Evolutionary conservation across 768 basidiomycete genomes (phyloP), one percentile per base, ranked within the genome.

Genomic region (Gelatoporia subvermispora): DNA sequence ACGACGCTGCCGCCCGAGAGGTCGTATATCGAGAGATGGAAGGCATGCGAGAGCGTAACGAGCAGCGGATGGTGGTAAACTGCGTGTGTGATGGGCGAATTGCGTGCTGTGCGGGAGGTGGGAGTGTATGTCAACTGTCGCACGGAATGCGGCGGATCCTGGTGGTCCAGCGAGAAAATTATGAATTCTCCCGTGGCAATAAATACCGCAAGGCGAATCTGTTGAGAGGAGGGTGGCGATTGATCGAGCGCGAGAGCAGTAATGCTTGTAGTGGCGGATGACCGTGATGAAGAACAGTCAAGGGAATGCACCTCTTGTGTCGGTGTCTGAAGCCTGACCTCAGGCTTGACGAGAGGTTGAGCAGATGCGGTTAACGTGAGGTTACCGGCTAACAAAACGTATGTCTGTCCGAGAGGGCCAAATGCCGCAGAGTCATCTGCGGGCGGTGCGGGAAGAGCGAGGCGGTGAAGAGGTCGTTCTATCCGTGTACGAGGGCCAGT

Each of bases 1-100:
- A 63, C 67, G 41, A 81, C 71, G 8, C 60, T 66, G 53, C 76
- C 72, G 22, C 67, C 69, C 13, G 79, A 79, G 37, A 90, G 62
- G 60, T 88, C 82, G 62, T 85, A 92, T n/a, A 90, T 64, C 39
- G 81, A 81, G 18, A 92, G 74, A 11, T 72, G 73, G 61, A 91
- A 90, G 31, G 73, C 65, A 53, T 75, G 68, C 21, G 88, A 84
- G 41, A 92, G 71, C 0, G 85, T 81, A 42, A 87, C 74, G 43
- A 92, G 81, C 4, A 92, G 67, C 1, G 87, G 89, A 50, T 90
- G 85, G 56, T 89, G 80, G 59, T 88, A 92, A 8, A 75, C 86
- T 13, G 83, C 85, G 40, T 82, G 82, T 41, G 77, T 72, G 49
- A 85, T 74, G 16, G 73, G 72, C 11, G 73, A 62, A 5, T 63